Conservation (phyloP, 2,329 filamentous ascomycete genomes). For the Aspergillus neotritici region DNA sequence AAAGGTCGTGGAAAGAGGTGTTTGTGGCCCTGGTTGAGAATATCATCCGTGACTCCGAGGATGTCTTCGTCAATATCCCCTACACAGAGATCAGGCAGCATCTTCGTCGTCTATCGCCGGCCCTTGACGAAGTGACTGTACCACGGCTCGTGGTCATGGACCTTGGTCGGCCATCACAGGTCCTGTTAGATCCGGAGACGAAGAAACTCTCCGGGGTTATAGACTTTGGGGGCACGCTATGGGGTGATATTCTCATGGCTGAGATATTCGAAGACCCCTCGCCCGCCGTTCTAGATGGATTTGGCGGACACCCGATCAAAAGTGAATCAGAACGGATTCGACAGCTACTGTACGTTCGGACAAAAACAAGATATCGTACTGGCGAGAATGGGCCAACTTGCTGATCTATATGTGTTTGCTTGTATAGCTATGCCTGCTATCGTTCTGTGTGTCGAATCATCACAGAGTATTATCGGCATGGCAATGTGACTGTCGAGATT, state of each 20-base stretch:
- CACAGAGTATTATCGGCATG: constrained; percentile 36
- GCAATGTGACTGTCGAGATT: constrained; percentile 32
- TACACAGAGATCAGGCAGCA: constrained; percentile 51
- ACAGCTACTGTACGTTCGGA: constrained; percentile 29
- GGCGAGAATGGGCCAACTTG: neutral
- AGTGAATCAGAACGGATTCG: constrained; percentile 24
- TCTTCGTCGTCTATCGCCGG: constrained; percentile 39
- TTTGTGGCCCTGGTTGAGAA: constrained; percentile 50
- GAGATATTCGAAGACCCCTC: constrained; percentile 43
- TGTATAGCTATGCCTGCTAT: constrained; percentile 36
- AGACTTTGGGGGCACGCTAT: constrained; percentile 50
- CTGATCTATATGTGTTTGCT: neutral
- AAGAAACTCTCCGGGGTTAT: constrained; percentile 47
- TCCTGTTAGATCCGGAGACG: constrained; percentile 47
- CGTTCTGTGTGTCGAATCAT: constrained; percentile 33
- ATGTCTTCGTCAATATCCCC: constrained; percentile 53
- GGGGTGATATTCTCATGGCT: constrained; percentile 53
- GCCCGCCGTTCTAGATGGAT: constrained; percentile 33
- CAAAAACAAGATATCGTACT: no score
- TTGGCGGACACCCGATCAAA: constrained; percentile 22
- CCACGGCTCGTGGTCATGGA: constrained; percentile 49
- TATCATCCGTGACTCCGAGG: constrained; percentile 53
- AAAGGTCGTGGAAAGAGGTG: constrained; percentile 48
- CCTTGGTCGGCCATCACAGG: constrained; percentile 45
- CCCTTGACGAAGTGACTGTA: constrained; percentile 47